Base-by-base conservation (phyloP, 306 rosid species). In the Calophaca sinica region DNA sequence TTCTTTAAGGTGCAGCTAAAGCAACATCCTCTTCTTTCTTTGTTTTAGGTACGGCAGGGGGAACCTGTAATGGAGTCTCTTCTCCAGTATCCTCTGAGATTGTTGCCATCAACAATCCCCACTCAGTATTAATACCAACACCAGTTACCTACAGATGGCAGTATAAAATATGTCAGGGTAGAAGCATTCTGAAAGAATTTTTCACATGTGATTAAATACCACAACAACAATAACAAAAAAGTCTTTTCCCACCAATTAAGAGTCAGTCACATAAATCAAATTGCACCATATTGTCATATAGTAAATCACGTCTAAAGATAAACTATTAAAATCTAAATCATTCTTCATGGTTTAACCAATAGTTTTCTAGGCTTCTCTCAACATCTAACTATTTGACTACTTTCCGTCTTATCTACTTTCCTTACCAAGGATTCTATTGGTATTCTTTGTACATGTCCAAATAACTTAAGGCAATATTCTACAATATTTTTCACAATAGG, bases 51-150 rank as follows among this genome's bases (percentile, higher is more conserved):
- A 53, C 61, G 65, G 54, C 57, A 63, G 12, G 68, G 31, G 32
- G 46, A 53, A 94, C 98, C 98, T 94, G 98, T 72, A 94, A 84
- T 5, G 98, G 98, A 77, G 98, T 94, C 87, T 94, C 98, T 87
- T 94, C 96, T 50, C 97, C 98, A 2, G 80, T 94, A 79, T 94
- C 98, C 67, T 94, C 98, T 20, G 98, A 91, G 80, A 94, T 94
- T 55, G 97, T 94, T 66, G 98, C 97, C 98, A 94, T 94, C 91
- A 94, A 80, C 85, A 94, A 84, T 78, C 98, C 98, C 98, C 98
- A 94, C 86, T 94, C 98, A 38, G 98, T 94, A 79, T 94, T 94
- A 76, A 94, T 90, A 54, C 98, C 98, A 87, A 94, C 98, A 74
- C 97, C 83, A 41, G 97, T 94, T 75, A 94, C 97, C 98, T 94